Evolutionary conservation across 768 basidiomycete genomes (phyloP).

Genomic region (Amanita muscaria): DNA sequence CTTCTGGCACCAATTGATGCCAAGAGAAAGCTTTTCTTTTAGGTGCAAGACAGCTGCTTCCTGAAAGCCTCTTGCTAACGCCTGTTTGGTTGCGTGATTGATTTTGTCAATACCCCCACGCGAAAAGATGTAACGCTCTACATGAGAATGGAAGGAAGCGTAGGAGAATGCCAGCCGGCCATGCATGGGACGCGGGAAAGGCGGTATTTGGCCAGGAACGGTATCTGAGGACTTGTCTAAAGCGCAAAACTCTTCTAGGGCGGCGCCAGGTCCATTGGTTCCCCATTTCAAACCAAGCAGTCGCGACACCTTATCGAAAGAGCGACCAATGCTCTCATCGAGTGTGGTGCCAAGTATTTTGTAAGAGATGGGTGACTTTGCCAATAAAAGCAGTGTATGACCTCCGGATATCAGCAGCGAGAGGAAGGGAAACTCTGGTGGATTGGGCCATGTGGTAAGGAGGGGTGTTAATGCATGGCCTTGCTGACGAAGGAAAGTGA

Average conservation of each 20-base stretch:
- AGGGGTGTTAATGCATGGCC: slow-evolving; percentile 82
- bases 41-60: slow-evolving; percentile 62
- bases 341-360: slow-evolving; percentile 63
- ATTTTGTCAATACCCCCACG: slow-evolving; percentile 35
- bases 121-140: slow-evolving; percentile 47
- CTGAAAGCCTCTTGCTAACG: slow-evolving; percentile 69
- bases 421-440: slow-evolving; percentile 76
- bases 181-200: slow-evolving; percentile 41
- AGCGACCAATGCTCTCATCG: slow-evolving; percentile 70
- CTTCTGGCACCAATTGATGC: slow-evolving; percentile 32
- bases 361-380: slow-evolving; percentile 47
- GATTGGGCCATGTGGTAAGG: slow-evolving; percentile 44
- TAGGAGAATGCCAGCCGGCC: slow-evolving; percentile 69
- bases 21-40: slow-evolving; percentile 61
- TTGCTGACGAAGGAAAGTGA: slow-evolving; percentile 46
- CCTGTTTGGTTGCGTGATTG: slow-evolving; percentile 28
- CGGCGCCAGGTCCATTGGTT: slow-evolving; percentile 63
- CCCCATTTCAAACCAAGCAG: slow-evolving; percentile 60
- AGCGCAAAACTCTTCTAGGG: slow-evolving; percentile 65
- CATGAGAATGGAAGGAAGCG: slow-evolving; percentile 62
- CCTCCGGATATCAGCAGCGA: slow-evolving; percentile 89
- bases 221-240: slow-evolving; percentile 19
- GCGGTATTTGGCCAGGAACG: slow-evolving; percentile 20
- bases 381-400: slow-evolving; percentile 83
- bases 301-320: slow-evolving; percentile 78